phyloP scores from a whole-genome alignment of 352 stramenopile genomes.

The Globisporangium radiosum region DNA sequence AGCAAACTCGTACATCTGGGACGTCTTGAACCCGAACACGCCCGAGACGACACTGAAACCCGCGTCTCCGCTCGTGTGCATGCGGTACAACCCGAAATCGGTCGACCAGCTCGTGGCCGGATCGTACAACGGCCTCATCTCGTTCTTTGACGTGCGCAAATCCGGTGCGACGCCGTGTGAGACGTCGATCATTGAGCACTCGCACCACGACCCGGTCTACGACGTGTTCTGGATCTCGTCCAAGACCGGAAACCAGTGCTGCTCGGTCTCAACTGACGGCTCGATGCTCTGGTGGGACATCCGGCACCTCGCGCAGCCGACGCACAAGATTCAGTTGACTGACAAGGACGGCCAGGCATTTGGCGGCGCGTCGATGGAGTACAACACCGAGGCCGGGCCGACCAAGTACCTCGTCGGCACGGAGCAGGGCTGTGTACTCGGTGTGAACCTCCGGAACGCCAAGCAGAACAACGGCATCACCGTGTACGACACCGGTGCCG shows the following conservation, averaged over 20 bases:
- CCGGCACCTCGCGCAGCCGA: slow-evolving; percentile 78
- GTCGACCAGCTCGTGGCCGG: slow-evolving; percentile 94
- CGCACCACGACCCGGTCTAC: slow-evolving; percentile 96
- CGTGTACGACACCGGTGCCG: slow-evolving; percentile 91
- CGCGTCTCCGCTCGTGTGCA: slow-evolving; percentile 80
- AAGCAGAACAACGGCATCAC: slow-evolving; percentile 97
- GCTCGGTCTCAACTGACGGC: slow-evolving; percentile 94
- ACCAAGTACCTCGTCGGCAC: slow-evolving; percentile 98
- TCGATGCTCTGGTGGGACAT: slow-evolving; percentile 91
- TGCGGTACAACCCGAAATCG: slow-evolving; percentile 96
- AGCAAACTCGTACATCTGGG: slow-evolving; percentile 94
- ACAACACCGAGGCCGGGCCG: slow-evolving; percentile 94
- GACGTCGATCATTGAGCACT: slow-evolving; percentile 95
- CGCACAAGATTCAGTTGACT: slow-evolving; percentile 68
- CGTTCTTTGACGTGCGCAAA: slow-evolving; percentile 95
- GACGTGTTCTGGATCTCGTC: slow-evolving; percentile 95
- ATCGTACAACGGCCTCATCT: slow-evolving; percentile 96
- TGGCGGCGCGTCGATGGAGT: slow-evolving; percentile 93
- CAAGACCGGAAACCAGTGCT: slow-evolving; percentile 96
- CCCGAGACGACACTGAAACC: slow-evolving; percentile 92
- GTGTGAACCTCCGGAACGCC: slow-evolving; percentile 93
- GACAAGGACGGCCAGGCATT: slow-evolving; percentile 85
- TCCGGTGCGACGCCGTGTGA: slow-evolving; percentile 82
- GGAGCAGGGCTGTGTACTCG: slow-evolving; percentile 94
- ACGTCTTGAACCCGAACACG: slow-evolving; percentile 96